These are phyloP conservation scores for Pythium rishiriense DNA, from an alignment of 352 stramenopile species.

Conservation along the genomic window DNA sequence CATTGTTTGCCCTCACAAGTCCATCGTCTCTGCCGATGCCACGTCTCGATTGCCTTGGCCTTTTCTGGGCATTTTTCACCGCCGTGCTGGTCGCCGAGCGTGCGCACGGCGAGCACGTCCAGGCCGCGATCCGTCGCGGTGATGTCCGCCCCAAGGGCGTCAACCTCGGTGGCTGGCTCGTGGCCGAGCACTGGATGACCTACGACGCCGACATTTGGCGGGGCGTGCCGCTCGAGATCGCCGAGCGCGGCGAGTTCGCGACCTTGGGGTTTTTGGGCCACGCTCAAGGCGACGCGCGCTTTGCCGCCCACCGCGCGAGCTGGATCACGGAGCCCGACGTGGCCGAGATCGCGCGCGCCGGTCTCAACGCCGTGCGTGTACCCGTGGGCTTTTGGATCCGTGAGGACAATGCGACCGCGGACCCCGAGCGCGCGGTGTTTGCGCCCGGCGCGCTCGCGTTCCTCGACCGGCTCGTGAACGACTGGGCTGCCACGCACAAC, in stretches of 20 bases:
- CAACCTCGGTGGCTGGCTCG: slow-evolving; percentile 41
- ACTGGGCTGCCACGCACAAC: slow-evolving; percentile 47
- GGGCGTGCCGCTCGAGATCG: slow-evolving; percentile 23
- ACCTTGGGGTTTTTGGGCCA: slow-evolving; percentile 32
- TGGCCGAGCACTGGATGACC: slow-evolving; percentile 42
- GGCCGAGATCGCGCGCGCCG: slow-evolving; percentile 21
- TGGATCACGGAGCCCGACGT: slow-evolving; percentile 38
- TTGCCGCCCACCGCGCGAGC: slow-evolving; percentile 27
- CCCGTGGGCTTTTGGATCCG: slow-evolving; percentile 38
- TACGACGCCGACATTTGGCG: slow-evolving; percentile 30
- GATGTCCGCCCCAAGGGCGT: slow-evolving; percentile 24
- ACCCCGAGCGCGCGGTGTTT: slow-evolving; percentile 25
- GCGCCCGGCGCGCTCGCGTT: slow-evolving; percentile 27
- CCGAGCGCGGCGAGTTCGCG: slow-evolving; percentile 27
- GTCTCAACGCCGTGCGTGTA: slow-evolving; percentile 37
- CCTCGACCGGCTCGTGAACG: slow-evolving; percentile 54
- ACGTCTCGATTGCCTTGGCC: not conserved
- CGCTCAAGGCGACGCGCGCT: slow-evolving; percentile 27
- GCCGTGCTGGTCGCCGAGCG: not conserved
- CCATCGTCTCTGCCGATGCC: not conserved
- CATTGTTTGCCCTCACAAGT: not conserved
- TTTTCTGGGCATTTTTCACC: not conserved
- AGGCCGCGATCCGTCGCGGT: slow-evolving; percentile 21
- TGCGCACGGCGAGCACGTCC: slow-evolving; percentile 13
- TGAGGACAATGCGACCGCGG: not conserved